Conservation (phyloP, 257 asterid genomes). For the Gentiana straminea region DNA sequence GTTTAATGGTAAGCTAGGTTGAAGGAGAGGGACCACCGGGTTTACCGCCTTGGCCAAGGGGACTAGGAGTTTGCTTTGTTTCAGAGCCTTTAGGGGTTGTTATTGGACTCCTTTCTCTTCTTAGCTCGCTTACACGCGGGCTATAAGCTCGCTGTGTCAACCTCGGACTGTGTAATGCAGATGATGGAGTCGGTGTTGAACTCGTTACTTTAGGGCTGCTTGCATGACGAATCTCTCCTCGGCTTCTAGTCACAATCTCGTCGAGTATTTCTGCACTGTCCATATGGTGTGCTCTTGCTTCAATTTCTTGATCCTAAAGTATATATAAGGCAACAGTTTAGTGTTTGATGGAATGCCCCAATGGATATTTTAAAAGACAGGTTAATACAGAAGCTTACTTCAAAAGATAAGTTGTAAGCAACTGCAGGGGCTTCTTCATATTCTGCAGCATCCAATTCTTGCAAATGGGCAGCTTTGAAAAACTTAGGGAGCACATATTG, state of each 20-base stretch:
- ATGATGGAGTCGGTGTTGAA: conserved; percentile 39
- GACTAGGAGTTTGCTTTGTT: conserved; percentile 49
- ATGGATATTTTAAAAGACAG: too few relatives aligned
- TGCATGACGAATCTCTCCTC: conserved; percentile 69
- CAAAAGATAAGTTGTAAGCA: conserved; percentile 43
- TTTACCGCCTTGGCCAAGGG: conserved; percentile 18
- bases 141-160: conserved; percentile 35
- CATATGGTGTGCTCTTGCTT: conserved; percentile 20
- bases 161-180: conserved; percentile 34
- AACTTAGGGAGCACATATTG: conserved; percentile 81
- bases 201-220: conserved; percentile 70
- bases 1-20: conserved; percentile 12
- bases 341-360: too few relatives aligned
- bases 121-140: conserved; percentile 45
- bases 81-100: conserved; percentile 27
- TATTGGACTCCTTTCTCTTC: conserved; percentile 39
- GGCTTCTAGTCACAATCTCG: conserved; percentile 75
- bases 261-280: conserved; percentile 67
- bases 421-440: conserved; percentile 91
- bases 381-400: conserved; percentile 29
- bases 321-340: too few relatives aligned
- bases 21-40: conserved; percentile 15
- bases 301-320: conserved; percentile 45
- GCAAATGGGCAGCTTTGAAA: conserved; percentile 81
- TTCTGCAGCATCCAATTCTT: conserved; percentile 93